Evolutionary conservation across 2,329 filamentous ascomycete species (phyloP).

Genomic region (Hortaea sp.): DNA sequence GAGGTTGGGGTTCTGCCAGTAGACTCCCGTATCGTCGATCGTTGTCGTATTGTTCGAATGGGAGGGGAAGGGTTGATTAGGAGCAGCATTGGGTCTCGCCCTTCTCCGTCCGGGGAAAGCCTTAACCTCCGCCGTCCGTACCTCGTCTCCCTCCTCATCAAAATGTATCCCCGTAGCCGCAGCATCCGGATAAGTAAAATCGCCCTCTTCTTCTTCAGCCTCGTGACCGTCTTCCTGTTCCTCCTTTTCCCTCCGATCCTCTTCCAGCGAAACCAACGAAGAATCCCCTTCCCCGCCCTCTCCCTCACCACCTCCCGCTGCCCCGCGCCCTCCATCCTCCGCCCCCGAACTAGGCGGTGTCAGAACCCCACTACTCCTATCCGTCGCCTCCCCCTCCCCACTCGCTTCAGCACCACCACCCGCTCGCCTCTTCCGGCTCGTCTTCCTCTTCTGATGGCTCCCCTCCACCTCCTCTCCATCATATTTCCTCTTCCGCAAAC

Average conservation of each 20-base stretch:
- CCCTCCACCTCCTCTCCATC: constrained; percentile 1
- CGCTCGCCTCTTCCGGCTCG: not conserved
- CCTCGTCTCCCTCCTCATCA: not conserved
- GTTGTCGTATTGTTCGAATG: constrained; percentile 4
- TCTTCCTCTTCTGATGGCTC: constrained; percentile 1
- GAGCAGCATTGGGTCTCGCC: not conserved
- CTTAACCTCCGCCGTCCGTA: not conserved
- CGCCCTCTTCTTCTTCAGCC: constrained; percentile 9
- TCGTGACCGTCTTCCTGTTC: constrained; percentile 1
- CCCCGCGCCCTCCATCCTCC: constrained; percentile 5
- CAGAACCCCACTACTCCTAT: constrained; percentile 20
- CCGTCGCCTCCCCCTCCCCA: constrained; percentile 1
- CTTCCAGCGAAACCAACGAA: too few species aligned
- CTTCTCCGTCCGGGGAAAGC: not conserved
- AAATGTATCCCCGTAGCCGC: constrained; percentile 13
- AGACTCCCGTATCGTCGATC: constrained; percentile 20
- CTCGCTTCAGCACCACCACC: not conserved
- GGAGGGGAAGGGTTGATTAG: constrained; percentile 8
- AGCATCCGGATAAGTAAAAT: constrained; percentile 17
- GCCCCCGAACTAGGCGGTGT: constrained; percentile 23
- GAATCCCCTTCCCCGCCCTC: not conserved
- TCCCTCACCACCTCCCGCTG: constrained; percentile 1
- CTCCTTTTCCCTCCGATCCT: constrained; percentile 1
- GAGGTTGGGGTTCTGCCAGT: constrained; percentile 17
- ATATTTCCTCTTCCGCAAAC: not conserved